Evolutionary conservation across 176 grass and related monocot genomes (phyloP).

Genomic region (Ensete ventricosum): DNA sequence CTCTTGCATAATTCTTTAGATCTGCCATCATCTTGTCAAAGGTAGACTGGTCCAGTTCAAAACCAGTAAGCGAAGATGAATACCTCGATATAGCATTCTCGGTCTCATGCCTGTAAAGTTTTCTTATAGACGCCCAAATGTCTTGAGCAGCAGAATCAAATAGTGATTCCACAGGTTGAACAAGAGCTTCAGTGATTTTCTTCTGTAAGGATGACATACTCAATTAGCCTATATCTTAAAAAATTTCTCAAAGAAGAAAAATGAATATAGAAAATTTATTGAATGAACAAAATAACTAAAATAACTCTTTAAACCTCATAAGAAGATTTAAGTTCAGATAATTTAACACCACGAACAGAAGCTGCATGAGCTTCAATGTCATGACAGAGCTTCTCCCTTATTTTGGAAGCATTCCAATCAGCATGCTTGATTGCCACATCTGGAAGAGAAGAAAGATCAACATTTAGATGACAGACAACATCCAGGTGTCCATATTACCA

Average conservation of each 20-base stretch:
- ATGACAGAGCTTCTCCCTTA: slow-evolving; percentile 48
- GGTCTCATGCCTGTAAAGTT: slow-evolving; percentile 40
- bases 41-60: slow-evolving; percentile 51
- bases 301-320: slow-evolving; percentile 51
- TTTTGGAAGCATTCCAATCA: slow-evolving; percentile 52
- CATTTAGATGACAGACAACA: not conserved
- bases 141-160: slow-evolving; percentile 43
- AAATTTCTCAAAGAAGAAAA: not conserved
- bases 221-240: not conserved
- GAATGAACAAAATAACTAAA: not conserved
- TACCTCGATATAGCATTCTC: slow-evolving; percentile 41
- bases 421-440: slow-evolving; percentile 43
- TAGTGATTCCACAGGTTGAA: slow-evolving; percentile 49
- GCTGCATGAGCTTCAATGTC: slow-evolving; percentile 46
- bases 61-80: slow-evolving; percentile 42
- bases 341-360: slow-evolving; percentile 36
- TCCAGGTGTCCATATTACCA: not conserved
- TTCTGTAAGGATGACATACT: slow-evolving; percentile 30
- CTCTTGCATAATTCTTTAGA: slow-evolving; percentile 53
- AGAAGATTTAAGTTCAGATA: slow-evolving; percentile 50
- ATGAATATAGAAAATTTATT: not conserved
- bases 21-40: slow-evolving; percentile 36
- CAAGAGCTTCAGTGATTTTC: slow-evolving; percentile 41
- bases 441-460: slow-evolving; percentile 22
- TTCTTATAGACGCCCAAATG: slow-evolving; percentile 56